Conservation (phyloP, 2,329 filamentous ascomycete genomes). For the Bipolaris sorokiniana region DNA sequence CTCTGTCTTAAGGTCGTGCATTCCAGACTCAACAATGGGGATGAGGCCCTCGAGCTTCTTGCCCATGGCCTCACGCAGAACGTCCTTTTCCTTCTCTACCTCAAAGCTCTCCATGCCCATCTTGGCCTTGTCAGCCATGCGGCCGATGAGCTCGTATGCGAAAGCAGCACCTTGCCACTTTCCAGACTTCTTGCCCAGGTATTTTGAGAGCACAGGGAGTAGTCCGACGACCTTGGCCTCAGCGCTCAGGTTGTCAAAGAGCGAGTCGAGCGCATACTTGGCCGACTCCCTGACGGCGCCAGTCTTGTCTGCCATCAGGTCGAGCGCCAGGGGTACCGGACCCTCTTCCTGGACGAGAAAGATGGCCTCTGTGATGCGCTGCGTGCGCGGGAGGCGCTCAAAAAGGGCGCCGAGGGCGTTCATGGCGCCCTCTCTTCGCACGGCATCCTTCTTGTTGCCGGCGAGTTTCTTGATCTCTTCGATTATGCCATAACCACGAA, state of each 20-base stretch:
- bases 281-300: conserved; percentile 87
- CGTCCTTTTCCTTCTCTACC: conserved; percentile 84
- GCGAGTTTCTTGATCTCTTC: conserved; percentile 77
- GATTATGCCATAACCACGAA: conserved; percentile 67
- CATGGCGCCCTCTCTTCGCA: conserved; percentile 87
- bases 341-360: conserved; percentile 82
- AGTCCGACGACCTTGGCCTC: conserved; percentile 85
- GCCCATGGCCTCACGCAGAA: conserved; percentile 89
- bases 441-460: conserved; percentile 89
- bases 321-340: conserved; percentile 74
- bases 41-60: conserved; percentile 85
- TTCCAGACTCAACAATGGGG: conserved; percentile 86
- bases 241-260: conserved; percentile 78
- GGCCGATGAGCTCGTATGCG: conserved; percentile 82
- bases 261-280: conserved; percentile 89
- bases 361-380: conserved; percentile 78
- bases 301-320: conserved; percentile 88
- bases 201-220: conserved; percentile 74
- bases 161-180: conserved; percentile 98
- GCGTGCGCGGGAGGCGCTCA: conserved; percentile 80
- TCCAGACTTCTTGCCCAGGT: conserved; percentile 81
- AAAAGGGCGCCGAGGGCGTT: conserved; percentile 93
- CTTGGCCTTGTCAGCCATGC: conserved; percentile 94
- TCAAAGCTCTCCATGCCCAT: conserved; percentile 83
- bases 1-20: conserved; percentile 95